phyloP scores from a whole-genome alignment of 2,329 filamentous ascomycete species.

The Ophiostoma sp. region DNA sequence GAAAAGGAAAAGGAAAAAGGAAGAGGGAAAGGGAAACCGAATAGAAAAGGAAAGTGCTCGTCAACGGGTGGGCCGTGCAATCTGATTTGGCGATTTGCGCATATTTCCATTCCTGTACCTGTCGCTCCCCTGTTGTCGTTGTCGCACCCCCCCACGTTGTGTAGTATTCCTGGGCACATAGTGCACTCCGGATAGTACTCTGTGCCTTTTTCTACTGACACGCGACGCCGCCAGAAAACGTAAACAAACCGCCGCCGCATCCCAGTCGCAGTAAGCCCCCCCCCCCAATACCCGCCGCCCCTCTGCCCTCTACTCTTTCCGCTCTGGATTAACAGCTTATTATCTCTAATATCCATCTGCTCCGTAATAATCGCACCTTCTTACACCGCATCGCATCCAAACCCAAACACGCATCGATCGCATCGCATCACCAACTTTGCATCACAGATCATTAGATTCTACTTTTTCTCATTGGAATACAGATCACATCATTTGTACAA shows the following conservation, averaged over 20 bases:
- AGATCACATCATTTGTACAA: background rate
- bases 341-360: background rate
- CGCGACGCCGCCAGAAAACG: slow-evolving; percentile 24
- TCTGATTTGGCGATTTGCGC: slow-evolving; percentile 20
- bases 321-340: background rate
- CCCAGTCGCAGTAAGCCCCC: background rate
- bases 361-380: background rate
- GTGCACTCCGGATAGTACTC: background rate
- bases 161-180: background rate
- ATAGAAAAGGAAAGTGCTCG: background rate
- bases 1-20: background rate
- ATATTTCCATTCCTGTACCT: slow-evolving; percentile 13
- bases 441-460: background rate
- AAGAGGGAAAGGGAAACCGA: background rate
- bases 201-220: slow-evolving; percentile 19
- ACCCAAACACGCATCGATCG: background rate
- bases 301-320: background rate
- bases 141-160: slow-evolving; percentile 2
- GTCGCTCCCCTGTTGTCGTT: slow-evolving; percentile 7
- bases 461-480: background rate
- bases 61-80: background rate
- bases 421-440: background rate
- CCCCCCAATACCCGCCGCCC: slow-evolving; percentile 16
- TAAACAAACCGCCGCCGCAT: slow-evolving; percentile 22
- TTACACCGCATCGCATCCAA: slow-evolving; percentile 14